These are phyloP conservation scores for Solanum neorickii DNA, from an alignment of 257 asterid genomes.

Conservation along the genomic window DNA sequence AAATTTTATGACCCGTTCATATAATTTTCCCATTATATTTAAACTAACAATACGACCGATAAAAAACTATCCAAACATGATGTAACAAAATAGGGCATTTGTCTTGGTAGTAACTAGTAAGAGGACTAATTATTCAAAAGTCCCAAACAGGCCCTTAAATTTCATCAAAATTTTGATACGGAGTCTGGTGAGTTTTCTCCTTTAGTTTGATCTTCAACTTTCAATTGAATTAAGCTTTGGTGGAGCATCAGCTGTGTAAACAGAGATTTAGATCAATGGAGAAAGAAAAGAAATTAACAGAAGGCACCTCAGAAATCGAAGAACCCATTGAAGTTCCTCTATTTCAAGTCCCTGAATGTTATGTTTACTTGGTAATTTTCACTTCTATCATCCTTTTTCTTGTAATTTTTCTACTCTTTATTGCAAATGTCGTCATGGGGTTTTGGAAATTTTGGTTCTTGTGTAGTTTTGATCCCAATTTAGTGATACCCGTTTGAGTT, in stretches of 20 bases:
- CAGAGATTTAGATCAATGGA: conserved; percentile 25
- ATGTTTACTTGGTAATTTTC: conserved; percentile 68
- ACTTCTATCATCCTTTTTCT: neutral
- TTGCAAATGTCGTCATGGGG: neutral
- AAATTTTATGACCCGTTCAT: no score
- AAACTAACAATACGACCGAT: no score
- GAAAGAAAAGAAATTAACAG: conserved; percentile 29
- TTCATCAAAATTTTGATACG: neutral
- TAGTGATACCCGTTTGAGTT: neutral
- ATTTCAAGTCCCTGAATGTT: conserved; percentile 83
- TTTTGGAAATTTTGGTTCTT: neutral
- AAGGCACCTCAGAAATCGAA: conserved; percentile 19
- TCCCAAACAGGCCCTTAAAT: neutral
- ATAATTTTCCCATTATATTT: no score
- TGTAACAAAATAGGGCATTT: neutral
- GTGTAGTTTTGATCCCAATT: neutral
- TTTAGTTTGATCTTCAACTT: neutral
- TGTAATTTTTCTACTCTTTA: neutral
- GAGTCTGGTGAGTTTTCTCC: neutral
- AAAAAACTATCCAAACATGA: no score
- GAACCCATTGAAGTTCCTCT: conserved; percentile 57
- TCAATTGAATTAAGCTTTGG: neutral
- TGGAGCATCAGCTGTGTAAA: neutral
- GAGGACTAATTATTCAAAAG: neutral
- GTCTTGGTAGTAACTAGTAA: neutral